Conservation (phyloP, 371 early-diverging fungal species). For the Mucor circinelloides region DNA sequence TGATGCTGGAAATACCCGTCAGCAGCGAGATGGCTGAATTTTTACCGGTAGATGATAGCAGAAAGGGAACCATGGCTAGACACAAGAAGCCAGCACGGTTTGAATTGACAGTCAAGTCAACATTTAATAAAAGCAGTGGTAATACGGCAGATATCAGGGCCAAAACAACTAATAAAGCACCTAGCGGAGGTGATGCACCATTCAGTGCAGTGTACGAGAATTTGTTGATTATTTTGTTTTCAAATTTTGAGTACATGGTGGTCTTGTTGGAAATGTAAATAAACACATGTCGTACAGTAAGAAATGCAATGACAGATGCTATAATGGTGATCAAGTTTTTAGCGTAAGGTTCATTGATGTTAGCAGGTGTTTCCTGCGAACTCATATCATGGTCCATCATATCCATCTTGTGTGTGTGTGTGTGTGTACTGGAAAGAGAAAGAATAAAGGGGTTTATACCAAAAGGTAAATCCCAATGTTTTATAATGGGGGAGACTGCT, state of each 20-base stretch:
- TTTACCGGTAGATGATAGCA: constrained; percentile 61
- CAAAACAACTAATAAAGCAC: constrained; percentile 46
- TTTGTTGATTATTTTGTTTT: constrained; percentile 49
- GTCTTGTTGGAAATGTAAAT: neutral
- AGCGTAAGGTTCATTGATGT: constrained; percentile 29
- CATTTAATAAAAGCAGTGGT: constrained; percentile 45
- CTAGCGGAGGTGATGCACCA: constrained; percentile 44
- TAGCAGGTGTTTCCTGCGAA: constrained; percentile 25
- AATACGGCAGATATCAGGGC: constrained; percentile 41
- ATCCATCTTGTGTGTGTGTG: constrained; percentile 1
- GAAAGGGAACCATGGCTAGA: constrained; percentile 56
- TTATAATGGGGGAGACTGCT: neutral
- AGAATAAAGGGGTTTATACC: neutral
- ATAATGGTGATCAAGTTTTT: constrained; percentile 23
- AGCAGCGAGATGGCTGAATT: constrained; percentile 52
- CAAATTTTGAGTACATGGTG: constrained; percentile 10
- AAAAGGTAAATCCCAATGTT: too few relatives aligned
- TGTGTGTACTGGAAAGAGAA: too few relatives aligned
- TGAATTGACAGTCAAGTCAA: constrained; percentile 52
- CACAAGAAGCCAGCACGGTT: constrained; percentile 63
- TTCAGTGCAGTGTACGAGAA: constrained; percentile 43
- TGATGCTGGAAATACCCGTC: constrained; percentile 58
- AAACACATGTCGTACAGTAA: constrained; percentile 18
- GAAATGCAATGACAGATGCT: constrained; percentile 19
- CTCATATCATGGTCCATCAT: constrained; percentile 23